phyloP scores from a whole-genome alignment of 208 protist species.

The Trypanosoma lewisi region DNA sequence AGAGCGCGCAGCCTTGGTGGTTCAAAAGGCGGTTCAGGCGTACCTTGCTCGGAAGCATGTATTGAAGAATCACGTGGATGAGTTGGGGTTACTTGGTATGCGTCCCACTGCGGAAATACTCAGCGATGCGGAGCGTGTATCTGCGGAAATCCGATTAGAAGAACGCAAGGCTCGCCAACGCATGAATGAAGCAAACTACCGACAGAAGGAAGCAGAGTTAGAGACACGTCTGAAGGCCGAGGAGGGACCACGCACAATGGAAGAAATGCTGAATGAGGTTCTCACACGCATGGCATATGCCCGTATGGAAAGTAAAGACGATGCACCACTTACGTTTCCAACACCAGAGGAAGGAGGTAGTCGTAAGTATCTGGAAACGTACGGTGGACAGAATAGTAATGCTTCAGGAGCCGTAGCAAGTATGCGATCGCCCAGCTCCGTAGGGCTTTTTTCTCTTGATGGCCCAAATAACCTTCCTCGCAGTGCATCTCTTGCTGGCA shows the following conservation, averaged over 20 bases:
- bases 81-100: conserved; percentile 91
- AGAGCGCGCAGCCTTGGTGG: conserved; percentile 80
- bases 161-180: conserved; percentile 84
- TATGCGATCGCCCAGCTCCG: too few relatives aligned
- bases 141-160: conserved; percentile 38
- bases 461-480: background rate
- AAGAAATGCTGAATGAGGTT: conserved; percentile 92
- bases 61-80: conserved; percentile 58
- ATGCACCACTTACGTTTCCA: conserved; percentile 59
- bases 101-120: conserved; percentile 29
- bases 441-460: too few relatives aligned
- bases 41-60: conserved; percentile 85
- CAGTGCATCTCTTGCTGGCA: background rate
- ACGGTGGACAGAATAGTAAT: background rate
- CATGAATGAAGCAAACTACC: conserved; percentile 87
- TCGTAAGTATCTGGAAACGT: conserved; percentile 43
- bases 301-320: conserved; percentile 76
- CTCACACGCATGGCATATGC: conserved; percentile 91
- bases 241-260: conserved; percentile 92
- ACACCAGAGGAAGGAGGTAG: conserved; percentile 86
- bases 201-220: conserved; percentile 74
- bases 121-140: conserved; percentile 31
- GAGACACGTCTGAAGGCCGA: conserved; percentile 76
- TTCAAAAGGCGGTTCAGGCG: conserved; percentile 88
- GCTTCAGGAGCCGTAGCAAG: background rate